These are phyloP conservation scores for Secale cereale DNA, from an alignment of 176 grass and related monocot genomes.

Conservation along the genomic window DNA sequence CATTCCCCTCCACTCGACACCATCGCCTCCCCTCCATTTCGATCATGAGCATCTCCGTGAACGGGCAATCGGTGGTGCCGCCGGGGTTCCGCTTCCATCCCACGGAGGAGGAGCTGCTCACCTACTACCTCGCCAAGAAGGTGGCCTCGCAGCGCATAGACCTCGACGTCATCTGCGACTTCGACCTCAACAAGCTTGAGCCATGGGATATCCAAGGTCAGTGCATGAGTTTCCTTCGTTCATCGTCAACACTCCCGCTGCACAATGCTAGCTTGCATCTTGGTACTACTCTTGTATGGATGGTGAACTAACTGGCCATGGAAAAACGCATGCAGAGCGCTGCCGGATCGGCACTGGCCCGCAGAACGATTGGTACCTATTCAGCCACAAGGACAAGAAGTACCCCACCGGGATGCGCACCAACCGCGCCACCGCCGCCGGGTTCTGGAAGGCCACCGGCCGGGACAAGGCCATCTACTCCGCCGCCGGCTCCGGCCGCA, in stretches of 20 bases:
- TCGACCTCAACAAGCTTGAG: constrained; percentile 94
- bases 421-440: constrained; percentile 71
- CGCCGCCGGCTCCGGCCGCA: constrained; percentile 26
- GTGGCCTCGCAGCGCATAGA: constrained; percentile 66
- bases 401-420: constrained; percentile 87
- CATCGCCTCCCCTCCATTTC: not conserved
- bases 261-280: too few species aligned
- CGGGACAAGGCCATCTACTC: constrained; percentile 81
- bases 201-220: constrained; percentile 97
- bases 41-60: constrained; percentile 77
- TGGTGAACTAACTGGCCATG: not conserved
- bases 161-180: constrained; percentile 78
- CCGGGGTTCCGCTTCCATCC: constrained; percentile 93
- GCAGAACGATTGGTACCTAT: constrained; percentile 94
- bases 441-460: constrained; percentile 89
- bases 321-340: constrained; percentile 28
- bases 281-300: too few species aligned
- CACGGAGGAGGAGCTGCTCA: constrained; percentile 87
- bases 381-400: constrained; percentile 97
- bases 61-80: constrained; percentile 78
- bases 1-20: not conserved
- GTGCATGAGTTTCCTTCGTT: too few species aligned
- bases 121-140: constrained; percentile 93
- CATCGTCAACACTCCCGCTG: too few species aligned
- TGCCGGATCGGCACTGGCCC: constrained; percentile 69